These are phyloP conservation scores for Candida nitratophila DNA, from an alignment of 805 yeast species.

Conservation along the genomic window DNA sequence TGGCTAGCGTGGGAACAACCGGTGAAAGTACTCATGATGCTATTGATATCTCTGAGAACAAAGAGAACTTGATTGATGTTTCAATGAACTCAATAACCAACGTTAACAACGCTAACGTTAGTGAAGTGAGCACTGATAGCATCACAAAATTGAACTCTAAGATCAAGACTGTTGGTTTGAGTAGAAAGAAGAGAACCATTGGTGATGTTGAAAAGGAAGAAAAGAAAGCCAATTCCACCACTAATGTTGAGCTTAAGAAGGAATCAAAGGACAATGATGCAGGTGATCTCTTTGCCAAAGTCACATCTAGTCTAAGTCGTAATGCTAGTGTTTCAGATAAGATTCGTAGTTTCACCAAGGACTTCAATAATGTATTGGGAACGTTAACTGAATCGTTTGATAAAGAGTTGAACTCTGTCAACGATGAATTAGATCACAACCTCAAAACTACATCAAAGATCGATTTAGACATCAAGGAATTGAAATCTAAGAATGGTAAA, in stretches of 20 bases:
- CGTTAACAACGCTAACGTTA: neutral
- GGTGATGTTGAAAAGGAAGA: neutral
- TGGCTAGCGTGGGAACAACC: too few relatives aligned
- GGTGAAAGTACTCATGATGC: neutral
- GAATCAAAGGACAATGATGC: neutral
- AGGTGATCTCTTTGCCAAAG: neutral
- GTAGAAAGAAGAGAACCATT: neutral
- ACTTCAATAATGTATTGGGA: slow-evolving; percentile 14
- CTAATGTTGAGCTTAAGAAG: neutral
- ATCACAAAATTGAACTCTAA: neutral
- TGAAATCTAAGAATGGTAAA: slow-evolving; percentile 13
- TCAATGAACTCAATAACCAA: neutral
- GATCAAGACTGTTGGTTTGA: neutral
- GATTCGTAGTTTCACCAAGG: slow-evolving; percentile 9
- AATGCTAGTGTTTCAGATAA: neutral
- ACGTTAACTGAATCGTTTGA: slow-evolving; percentile 16
- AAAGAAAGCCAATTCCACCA: neutral
- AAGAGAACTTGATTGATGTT: slow-evolving; percentile 29
- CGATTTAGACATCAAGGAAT: slow-evolving; percentile 30
- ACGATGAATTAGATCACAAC: slow-evolving; percentile 44
- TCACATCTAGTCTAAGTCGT: neutral
- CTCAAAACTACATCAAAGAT: slow-evolving; percentile 33
- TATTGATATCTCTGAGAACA: slow-evolving; percentile 37
- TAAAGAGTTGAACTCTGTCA: slow-evolving; percentile 33
- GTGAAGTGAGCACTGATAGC: neutral